Evolutionary conservation across 2,329 filamentous ascomycete species (phyloP).

Genomic region (Neurospora sp.): DNA sequence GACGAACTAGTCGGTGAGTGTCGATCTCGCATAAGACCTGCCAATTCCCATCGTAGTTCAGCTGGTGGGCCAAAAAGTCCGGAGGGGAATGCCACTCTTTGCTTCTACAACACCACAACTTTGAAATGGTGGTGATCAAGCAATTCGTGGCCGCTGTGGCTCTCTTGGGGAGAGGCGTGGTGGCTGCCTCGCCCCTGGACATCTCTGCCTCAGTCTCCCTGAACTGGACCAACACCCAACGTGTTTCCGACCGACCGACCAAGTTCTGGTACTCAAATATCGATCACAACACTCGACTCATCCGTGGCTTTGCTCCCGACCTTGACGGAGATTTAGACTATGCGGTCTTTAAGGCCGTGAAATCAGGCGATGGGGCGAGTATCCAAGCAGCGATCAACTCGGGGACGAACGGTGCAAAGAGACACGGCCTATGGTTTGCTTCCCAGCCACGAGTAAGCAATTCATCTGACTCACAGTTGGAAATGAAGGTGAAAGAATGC

Average conservation of each 20-base stretch:
- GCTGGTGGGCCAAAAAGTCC: background rate
- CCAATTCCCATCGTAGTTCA: background rate
- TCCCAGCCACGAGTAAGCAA: conserved; percentile 28
- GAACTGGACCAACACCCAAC: background rate
- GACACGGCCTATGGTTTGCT: conserved; percentile 29
- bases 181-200: background rate
- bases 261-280: conserved; percentile 34
- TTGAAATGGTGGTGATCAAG: background rate
- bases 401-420: conserved; percentile 22
- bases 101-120: background rate
- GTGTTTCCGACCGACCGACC: conserved; percentile 11
- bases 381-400: conserved; percentile 31
- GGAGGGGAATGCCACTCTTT: background rate
- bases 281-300: conserved; percentile 26
- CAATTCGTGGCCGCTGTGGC: background rate
- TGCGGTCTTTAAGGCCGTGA: conserved; percentile 28
- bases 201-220: background rate
- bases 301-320: conserved; percentile 31
- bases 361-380: conserved; percentile 25
- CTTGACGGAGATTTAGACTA: conserved; percentile 28
- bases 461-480: background rate
- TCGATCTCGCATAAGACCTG: background rate
- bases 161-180: background rate
- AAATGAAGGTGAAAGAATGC: background rate
- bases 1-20: background rate